Percentiles rank a stretch among this genome's conserved stretches.
Conservation (phyloP, 768 basidiomycete genomes). For the Chalciporus chontae region DNA sequence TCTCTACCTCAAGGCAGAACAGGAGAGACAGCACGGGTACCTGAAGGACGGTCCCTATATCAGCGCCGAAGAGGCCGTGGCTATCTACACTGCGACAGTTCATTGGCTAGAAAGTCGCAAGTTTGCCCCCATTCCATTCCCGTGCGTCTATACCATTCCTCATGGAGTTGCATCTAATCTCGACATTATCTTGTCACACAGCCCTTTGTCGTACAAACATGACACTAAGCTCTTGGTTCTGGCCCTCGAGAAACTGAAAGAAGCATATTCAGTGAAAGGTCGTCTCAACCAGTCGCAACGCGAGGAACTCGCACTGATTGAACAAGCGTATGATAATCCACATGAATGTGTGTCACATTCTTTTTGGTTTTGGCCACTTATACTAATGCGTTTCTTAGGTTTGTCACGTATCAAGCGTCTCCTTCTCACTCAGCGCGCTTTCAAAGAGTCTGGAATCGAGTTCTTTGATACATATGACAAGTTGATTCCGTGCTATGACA, state of each 20-base stretch:
- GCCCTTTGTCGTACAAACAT: conserved; percentile 96
- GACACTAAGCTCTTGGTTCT: conserved; percentile 97
- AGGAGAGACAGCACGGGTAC: conserved; percentile 97
- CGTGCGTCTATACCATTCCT: conserved; percentile 42
- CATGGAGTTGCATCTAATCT: conserved; percentile 3
- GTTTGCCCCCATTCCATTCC: conserved; percentile 99
- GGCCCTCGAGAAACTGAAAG: conserved; percentile 96
- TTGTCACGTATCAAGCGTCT: conserved; percentile 97
- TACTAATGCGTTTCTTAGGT: conserved; percentile 37
- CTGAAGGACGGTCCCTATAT: conserved; percentile 99
- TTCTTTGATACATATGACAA: conserved; percentile 99
- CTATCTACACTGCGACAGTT: conserved; percentile 97
- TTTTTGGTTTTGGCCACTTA: not conserved
- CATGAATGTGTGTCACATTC: conserved; percentile 73
- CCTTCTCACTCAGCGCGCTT: conserved; percentile 93
- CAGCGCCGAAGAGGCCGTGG: conserved; percentile 97
- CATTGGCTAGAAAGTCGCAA: conserved; percentile 99
- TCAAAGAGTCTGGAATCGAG: conserved; percentile 97
- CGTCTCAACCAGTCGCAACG: conserved; percentile 97
- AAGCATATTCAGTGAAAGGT: conserved; percentile 97
- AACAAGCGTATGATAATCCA: conserved; percentile 99
- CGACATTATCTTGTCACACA: conserved; percentile 30
- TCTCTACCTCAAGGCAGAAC: conserved; percentile 97
- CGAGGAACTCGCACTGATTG: conserved; percentile 95
- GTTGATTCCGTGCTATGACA: conserved; percentile 97